Evolutionary conservation across 2,329 filamentous ascomycete species (phyloP).

Genomic region (Xylogone sp.): DNA sequence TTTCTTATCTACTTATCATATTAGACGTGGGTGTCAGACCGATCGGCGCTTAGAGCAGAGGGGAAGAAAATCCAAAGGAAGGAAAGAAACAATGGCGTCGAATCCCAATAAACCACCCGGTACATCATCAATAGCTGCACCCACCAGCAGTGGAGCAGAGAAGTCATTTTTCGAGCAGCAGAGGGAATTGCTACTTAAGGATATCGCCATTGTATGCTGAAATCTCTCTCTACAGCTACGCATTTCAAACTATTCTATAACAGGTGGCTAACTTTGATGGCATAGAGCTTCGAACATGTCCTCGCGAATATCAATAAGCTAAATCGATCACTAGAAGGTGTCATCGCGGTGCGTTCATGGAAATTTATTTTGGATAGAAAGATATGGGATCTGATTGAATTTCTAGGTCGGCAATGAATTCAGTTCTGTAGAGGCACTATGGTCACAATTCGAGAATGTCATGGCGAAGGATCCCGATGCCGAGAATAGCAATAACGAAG

Average conservation of each 20-base stretch:
- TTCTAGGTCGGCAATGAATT: constrained; percentile 88
- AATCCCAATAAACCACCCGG: constrained; percentile 15
- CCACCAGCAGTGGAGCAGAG: constrained; percentile 23
- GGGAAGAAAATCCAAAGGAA: too few relatives aligned
- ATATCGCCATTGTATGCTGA: constrained; percentile 63
- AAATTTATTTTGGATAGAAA: too few relatives aligned
- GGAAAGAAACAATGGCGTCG: constrained; percentile 20
- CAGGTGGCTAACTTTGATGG: not conserved
- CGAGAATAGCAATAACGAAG: constrained; percentile 23
- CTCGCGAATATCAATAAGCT: constrained; percentile 94
- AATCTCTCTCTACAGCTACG: not conserved
- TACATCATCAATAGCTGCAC: constrained; percentile 8
- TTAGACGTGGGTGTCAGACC: too few relatives aligned
- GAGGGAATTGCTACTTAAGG: constrained; percentile 64
- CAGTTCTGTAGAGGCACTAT: constrained; percentile 91
- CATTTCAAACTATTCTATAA: too few relatives aligned
- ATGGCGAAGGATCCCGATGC: constrained; percentile 69
- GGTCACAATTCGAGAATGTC: constrained; percentile 95
- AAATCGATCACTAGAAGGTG: constrained; percentile 86
- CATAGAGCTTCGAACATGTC: constrained; percentile 78
- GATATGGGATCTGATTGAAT: not conserved
- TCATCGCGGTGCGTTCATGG: constrained; percentile 76
- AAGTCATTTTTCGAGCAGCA: constrained; percentile 74
- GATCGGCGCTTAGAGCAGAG: too few relatives aligned
- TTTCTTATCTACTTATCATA: too few relatives aligned